Evolutionary conservation across 2,329 filamentous ascomycete species (phyloP).

Genomic region (Aspergillus transmontanensis): DNA sequence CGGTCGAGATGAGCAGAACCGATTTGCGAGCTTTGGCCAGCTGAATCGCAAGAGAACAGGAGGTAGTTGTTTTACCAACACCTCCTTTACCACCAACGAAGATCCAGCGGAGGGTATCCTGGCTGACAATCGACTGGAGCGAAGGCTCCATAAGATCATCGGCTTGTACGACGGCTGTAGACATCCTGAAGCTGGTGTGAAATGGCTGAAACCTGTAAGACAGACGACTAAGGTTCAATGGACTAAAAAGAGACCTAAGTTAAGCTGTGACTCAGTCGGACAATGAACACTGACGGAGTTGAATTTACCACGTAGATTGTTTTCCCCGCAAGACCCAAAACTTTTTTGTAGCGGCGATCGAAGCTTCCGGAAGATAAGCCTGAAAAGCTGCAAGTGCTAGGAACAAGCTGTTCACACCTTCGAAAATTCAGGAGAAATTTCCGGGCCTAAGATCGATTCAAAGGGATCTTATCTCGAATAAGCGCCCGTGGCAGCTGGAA

Average conservation of each 20-base stretch:
- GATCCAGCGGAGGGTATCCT: slow-evolving; percentile 95
- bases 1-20: slow-evolving; percentile 95
- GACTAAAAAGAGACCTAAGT: not conserved
- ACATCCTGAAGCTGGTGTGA: slow-evolving; percentile 34
- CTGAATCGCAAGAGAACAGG: slow-evolving; percentile 96
- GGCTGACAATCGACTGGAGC: slow-evolving; percentile 91
- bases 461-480: not conserved
- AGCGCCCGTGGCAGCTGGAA: not conserved
- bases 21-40: slow-evolving; percentile 92
- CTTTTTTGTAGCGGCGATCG: slow-evolving; percentile 19
- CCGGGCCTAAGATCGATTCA: not conserved
- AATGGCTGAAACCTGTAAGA: not conserved
- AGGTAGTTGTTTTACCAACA: slow-evolving; percentile 99
- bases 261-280: not conserved
- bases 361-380: slow-evolving; percentile 35
- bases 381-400: not conserved
- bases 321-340: slow-evolving; percentile 16
- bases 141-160: slow-evolving; percentile 86
- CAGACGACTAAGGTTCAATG: not conserved
- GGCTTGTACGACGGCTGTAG: slow-evolving; percentile 45
- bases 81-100: slow-evolving; percentile 98
- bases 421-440: not conserved
- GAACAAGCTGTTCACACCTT: not conserved
- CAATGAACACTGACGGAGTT: not conserved
- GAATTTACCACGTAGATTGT: slow-evolving; percentile 13